Evolutionary conservation across 495 filamentous ascomycete species (phyloP).

Genomic region (Cercophora scortea): DNA sequence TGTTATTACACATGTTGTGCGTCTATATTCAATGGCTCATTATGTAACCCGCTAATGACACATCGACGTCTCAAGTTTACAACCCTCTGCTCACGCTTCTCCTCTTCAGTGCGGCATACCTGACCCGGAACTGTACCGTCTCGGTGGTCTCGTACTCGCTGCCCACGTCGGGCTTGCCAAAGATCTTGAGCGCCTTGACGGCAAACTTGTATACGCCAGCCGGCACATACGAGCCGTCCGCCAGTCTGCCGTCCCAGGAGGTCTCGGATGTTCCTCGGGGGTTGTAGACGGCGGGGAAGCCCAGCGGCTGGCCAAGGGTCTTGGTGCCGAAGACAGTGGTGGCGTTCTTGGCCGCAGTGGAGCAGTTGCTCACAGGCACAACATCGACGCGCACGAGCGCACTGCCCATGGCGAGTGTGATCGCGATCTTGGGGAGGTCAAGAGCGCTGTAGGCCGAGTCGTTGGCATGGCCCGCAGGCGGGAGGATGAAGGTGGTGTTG

Average conservation of each 20-base stretch:
- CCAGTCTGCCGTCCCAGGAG: constrained; percentile 36
- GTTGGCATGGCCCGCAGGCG: constrained; percentile 23
- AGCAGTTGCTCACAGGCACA: constrained; percentile 25
- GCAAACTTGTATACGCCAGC: constrained; percentile 38
- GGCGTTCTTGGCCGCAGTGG: constrained; percentile 13
- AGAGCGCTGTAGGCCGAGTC: constrained; percentile 23
- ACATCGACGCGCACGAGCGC: constrained; percentile 35
- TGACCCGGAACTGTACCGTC: constrained; percentile 28
- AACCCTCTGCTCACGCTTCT: background rate
- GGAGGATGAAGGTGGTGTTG: constrained; percentile 34
- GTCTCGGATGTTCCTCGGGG: constrained; percentile 25
- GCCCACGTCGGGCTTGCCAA: constrained; percentile 23
- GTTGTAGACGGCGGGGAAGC: constrained; percentile 31
- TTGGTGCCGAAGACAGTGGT: constrained; percentile 27
- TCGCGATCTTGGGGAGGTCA: constrained; percentile 19
- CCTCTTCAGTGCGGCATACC: constrained; percentile 10
- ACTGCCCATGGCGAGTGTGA: constrained; percentile 35
- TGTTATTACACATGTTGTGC: no score
- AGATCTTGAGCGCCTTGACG: constrained; percentile 36
- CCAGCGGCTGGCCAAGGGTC: constrained; percentile 24
- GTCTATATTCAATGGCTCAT: no score
- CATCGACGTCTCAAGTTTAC: no score
- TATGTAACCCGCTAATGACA: no score
- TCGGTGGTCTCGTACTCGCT: constrained; percentile 32
- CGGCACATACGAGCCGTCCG: constrained; percentile 31